phyloP scores from a whole-genome alignment of 2,329 filamentous ascomycete genomes.

The Cercospora berteroae region DNA sequence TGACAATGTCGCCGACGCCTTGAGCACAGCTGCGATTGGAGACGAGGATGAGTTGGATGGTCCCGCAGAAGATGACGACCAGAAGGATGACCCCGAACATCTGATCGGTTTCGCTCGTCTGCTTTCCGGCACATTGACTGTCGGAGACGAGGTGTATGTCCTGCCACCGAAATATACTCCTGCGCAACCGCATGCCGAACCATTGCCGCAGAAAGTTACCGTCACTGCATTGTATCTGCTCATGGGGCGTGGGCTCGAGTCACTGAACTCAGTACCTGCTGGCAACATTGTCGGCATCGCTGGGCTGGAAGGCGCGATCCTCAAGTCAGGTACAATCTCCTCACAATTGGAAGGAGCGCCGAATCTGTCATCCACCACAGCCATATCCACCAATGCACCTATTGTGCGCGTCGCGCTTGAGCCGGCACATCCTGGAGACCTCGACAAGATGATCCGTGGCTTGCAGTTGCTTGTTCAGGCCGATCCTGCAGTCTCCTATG shows the following conservation, averaged over 20 bases:
- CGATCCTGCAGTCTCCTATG: slow-evolving; percentile 93
- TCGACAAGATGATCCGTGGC: slow-evolving; percentile 92
- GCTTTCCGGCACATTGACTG: slow-evolving; percentile 84
- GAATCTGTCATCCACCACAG: slow-evolving; percentile 82
- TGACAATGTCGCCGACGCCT: slow-evolving; percentile 57
- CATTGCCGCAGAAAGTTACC: slow-evolving; percentile 76
- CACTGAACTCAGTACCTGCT: slow-evolving; percentile 78
- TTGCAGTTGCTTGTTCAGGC: slow-evolving; percentile 85
- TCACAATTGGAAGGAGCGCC: slow-evolving; percentile 81
- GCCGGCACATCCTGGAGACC: slow-evolving; percentile 81
- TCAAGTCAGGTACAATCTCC: slow-evolving; percentile 93
- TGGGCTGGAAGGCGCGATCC: slow-evolving; percentile 85
- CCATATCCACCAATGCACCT: slow-evolving; percentile 68
- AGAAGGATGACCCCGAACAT: slow-evolving; percentile 73
- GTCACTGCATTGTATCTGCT: slow-evolving; percentile 89
- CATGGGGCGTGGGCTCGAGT: slow-evolving; percentile 88
- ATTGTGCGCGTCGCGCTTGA: slow-evolving; percentile 97
- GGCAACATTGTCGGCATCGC: slow-evolving; percentile 95
- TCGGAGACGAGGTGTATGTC: slow-evolving; percentile 89
- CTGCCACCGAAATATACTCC: slow-evolving; percentile 91
- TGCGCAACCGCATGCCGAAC: slow-evolving; percentile 66
- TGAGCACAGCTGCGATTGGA: slow-evolving; percentile 62
- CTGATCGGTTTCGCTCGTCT: slow-evolving; percentile 92
- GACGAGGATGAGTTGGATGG: slow-evolving; percentile 52
- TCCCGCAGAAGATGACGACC: slow-evolving; percentile 43